Conservation (phyloP, 176 grass and related monocot genomes). For the Triticum turgidum region DNA sequence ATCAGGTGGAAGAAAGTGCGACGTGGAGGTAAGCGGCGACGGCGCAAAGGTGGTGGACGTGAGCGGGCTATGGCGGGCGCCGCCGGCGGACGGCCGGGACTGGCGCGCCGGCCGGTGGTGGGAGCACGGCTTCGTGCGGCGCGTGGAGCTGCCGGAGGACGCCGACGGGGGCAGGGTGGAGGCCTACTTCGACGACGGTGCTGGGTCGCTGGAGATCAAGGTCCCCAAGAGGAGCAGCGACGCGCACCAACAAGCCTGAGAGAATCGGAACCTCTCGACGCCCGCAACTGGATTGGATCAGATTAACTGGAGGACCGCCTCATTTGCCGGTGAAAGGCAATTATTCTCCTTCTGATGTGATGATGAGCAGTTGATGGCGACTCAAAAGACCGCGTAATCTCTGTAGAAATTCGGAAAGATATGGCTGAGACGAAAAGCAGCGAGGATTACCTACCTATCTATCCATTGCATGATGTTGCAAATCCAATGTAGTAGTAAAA, state of each 20-base stretch:
- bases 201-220: conserved; percentile 68
- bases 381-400: conserved; percentile 13
- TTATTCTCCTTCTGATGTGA: conserved; percentile 35
- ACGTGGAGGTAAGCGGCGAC: conserved; percentile 73
- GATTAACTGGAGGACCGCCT: neutral
- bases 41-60: conserved; percentile 68
- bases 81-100: conserved; percentile 48
- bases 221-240: conserved; percentile 53
- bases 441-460: neutral
- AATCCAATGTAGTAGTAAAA: neutral
- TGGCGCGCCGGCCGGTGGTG: conserved; percentile 82
- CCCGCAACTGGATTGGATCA: conserved; percentile 14
- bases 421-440: neutral
- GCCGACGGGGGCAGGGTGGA: conserved; percentile 66
- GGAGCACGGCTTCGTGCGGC: conserved; percentile 90
- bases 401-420: conserved; percentile 29
- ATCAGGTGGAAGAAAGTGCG: conserved; percentile 68
- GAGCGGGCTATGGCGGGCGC: conserved; percentile 71
- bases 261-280: conserved; percentile 27
- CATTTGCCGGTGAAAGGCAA: neutral
- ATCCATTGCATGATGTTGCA: neutral
- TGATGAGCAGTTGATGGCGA: neutral
- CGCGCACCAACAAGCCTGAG: conserved; percentile 29
- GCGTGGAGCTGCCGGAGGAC: conserved; percentile 77
- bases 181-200: conserved; percentile 66